phyloP scores from a whole-genome alignment of 371 early-diverging fungal species.

The Apophysomyces trapeziformis region DNA sequence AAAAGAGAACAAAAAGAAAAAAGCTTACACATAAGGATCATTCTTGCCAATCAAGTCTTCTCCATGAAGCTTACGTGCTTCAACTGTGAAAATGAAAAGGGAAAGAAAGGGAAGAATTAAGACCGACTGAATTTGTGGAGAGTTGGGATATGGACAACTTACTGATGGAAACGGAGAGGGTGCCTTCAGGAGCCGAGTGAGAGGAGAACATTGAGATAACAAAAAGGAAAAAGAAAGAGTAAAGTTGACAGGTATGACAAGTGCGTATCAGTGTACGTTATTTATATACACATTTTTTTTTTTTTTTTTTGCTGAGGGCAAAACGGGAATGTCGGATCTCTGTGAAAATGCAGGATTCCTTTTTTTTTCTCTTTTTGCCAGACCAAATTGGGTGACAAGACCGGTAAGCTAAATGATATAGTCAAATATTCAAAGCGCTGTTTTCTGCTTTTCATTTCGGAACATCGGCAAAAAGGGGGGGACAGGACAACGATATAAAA shows the following conservation, averaged over 20 bases:
- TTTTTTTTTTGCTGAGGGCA: background rate
- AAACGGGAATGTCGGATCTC: conserved; percentile 8
- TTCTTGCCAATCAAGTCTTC: conserved; percentile 40
- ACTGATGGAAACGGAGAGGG: conserved; percentile 38
- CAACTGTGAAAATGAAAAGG: conserved; percentile 17
- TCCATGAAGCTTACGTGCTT: conserved; percentile 41
- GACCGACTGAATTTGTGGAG: too few species aligned
- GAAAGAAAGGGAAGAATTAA: background rate
- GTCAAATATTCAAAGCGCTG: background rate
- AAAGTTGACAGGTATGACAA: conserved; percentile 7
- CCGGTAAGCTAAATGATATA: background rate
- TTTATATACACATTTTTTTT: background rate
- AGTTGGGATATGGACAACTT: conserved; percentile 2
- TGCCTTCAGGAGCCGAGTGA: conserved; percentile 26
- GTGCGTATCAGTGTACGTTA: background rate
- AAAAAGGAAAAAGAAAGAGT: background rate
- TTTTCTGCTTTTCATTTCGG: background rate
- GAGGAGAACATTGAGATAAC: conserved; percentile 14
- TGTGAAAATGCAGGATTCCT: background rate
- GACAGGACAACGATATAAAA: background rate
- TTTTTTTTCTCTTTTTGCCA: too few species aligned
- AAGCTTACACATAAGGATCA: conserved; percentile 36
- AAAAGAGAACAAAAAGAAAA: background rate
- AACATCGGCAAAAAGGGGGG: background rate
- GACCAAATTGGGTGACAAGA: conserved; percentile 3